Evolutionary conservation across 2,329 filamentous ascomycete species (phyloP).

Genomic region (Aureobasidium sp.): DNA sequence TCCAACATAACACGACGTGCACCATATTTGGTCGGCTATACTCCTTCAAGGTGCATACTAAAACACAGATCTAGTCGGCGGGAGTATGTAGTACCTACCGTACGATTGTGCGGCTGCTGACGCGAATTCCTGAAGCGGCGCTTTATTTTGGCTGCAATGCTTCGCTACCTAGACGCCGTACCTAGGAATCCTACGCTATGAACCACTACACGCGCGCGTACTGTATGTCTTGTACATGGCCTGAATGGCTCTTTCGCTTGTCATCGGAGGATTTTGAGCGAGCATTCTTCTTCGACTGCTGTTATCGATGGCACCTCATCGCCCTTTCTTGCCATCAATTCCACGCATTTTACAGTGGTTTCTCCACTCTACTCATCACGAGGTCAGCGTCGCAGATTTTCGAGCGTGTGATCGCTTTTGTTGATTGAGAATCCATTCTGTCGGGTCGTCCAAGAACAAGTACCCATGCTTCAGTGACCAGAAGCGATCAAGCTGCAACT

Average conservation of each 20-base stretch:
- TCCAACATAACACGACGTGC: neutral
- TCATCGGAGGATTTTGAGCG: neutral
- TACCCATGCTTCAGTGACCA: neutral
- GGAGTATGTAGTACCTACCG: neutral
- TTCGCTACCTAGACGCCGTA: neutral
- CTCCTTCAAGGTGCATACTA: neutral
- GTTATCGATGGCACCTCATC: neutral
- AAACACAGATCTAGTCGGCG: neutral
- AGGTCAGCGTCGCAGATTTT: neutral
- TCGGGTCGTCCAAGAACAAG: constrained; percentile 6
- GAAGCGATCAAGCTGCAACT: neutral
- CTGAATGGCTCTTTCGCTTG: neutral
- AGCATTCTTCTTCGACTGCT: neutral
- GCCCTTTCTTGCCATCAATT: neutral
- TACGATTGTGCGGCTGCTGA: neutral
- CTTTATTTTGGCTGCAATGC: neutral
- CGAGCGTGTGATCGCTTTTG: neutral
- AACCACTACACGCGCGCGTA: neutral
- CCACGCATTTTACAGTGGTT: neutral
- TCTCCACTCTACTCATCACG: neutral
- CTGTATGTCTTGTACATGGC: neutral
- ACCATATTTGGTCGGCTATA: no score
- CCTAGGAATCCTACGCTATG: neutral
- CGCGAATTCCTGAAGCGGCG: neutral
- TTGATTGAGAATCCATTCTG: neutral